phyloP scores from a whole-genome alignment of 768 basidiomycete genomes.

The Boletus vinaceobasis region DNA sequence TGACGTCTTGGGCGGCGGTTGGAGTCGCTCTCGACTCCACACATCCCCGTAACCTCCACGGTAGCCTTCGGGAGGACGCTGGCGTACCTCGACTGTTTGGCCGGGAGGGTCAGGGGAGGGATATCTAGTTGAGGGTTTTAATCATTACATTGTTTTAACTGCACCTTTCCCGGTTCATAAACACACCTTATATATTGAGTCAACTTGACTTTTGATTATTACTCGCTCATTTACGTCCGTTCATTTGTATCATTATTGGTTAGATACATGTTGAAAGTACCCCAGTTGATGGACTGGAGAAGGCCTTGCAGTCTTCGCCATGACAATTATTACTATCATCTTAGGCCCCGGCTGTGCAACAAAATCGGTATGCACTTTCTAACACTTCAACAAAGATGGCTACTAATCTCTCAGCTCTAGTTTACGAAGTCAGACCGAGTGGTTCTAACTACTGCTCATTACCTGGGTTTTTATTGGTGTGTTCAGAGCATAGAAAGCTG shows the following conservation, averaged over 20 bases:
- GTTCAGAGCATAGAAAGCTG: too few species aligned
- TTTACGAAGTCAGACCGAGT: too few species aligned
- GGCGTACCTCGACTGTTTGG: constrained; percentile 24
- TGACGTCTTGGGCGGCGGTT: constrained; percentile 35
- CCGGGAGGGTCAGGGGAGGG: constrained; percentile 24
- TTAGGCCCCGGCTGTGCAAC: too few species aligned
- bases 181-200: constrained; percentile 2
- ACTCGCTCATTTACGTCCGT: not conserved
- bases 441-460: too few species aligned
- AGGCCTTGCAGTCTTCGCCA: too few species aligned
- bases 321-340: too few species aligned
- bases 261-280: not conserved
- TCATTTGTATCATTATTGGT: constrained; percentile 18
- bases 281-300: not conserved
- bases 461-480: too few species aligned
- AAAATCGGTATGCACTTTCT: too few species aligned
- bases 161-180: not conserved
- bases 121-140: constrained; percentile 16
- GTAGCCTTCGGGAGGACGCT: constrained; percentile 17
- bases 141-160: not conserved
- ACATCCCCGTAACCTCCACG: constrained; percentile 5
- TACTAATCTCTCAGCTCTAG: too few species aligned
- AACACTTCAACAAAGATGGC: too few species aligned
- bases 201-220: not conserved
- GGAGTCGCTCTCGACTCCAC: constrained; percentile 21